These are phyloP conservation scores for Linnemannia schmuckeri DNA, from an alignment of 192 early-diverging fungal genomes.

Conservation along the genomic window DNA sequence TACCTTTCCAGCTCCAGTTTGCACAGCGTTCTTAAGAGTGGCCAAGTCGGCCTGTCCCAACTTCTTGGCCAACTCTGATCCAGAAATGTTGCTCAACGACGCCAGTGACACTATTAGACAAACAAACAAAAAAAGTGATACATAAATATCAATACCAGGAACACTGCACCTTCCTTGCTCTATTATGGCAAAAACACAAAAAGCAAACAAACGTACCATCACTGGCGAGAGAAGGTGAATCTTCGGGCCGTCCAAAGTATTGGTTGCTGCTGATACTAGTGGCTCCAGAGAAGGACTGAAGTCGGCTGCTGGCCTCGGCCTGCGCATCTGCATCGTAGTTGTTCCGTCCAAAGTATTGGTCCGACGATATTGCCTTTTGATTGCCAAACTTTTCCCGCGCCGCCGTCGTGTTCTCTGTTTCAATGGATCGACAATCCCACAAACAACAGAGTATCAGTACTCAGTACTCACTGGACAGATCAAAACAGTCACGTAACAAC, in stretches of 20 bases:
- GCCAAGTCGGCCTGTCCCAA: constrained; percentile 39
- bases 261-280: constrained; percentile 86
- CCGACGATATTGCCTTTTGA: constrained; percentile 91
- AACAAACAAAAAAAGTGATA: neutral
- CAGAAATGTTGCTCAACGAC: constrained; percentile 37
- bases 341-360: constrained; percentile 91
- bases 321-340: constrained; percentile 71
- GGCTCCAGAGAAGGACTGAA: constrained; percentile 77
- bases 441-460: neutral
- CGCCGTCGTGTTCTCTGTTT: constrained; percentile 57
- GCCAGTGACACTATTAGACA: constrained; percentile 29
- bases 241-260: constrained; percentile 83
- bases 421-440: neutral
- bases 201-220: constrained; percentile 17
- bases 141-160: neutral
- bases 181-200: too few relatives aligned
- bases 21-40: constrained; percentile 50
- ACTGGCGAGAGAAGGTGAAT: constrained; percentile 54
- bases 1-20: constrained; percentile 53
- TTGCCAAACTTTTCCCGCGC: constrained; percentile 84
- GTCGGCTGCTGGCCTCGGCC: constrained; percentile 67
- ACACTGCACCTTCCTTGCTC: too few relatives aligned
- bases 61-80: constrained; percentile 51
- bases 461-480: neutral
- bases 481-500: neutral